phyloP scores from a whole-genome alignment of 305 asterid species.

The Salvia sclarea region DNA sequence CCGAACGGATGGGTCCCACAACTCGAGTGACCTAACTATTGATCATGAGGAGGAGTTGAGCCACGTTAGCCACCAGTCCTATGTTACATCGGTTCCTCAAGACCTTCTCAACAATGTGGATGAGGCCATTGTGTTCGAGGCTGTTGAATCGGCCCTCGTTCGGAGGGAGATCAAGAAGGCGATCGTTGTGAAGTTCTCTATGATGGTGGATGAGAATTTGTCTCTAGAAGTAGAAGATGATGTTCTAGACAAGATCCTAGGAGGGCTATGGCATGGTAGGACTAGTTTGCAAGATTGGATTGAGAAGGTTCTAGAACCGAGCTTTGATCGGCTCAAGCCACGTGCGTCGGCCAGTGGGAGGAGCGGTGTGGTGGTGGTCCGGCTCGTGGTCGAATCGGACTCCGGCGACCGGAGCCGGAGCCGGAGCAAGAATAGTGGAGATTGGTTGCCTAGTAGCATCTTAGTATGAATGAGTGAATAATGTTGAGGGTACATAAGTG shows the following conservation, averaged over 20 bases:
- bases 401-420: slow-evolving; percentile 36
- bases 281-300: slow-evolving; percentile 71
- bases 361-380: slow-evolving; percentile 36
- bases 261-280: slow-evolving; percentile 72
- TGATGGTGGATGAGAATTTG: slow-evolving; percentile 44
- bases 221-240: slow-evolving; percentile 62
- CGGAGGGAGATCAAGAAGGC: slow-evolving; percentile 75
- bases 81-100: slow-evolving; percentile 64
- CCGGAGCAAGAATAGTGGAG: slow-evolving; percentile 39
- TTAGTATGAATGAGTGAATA: slow-evolving; percentile 37
- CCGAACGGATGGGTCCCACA: slow-evolving; percentile 61
- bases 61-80: slow-evolving; percentile 42
- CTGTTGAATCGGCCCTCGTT: slow-evolving; percentile 49
- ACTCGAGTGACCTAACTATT: slow-evolving; percentile 72
- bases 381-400: slow-evolving; percentile 58
- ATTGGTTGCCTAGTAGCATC: slow-evolving; percentile 72
- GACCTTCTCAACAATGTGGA: slow-evolving; percentile 61
- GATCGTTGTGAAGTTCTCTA: slow-evolving; percentile 51
- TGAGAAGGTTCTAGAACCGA: slow-evolving; percentile 58
- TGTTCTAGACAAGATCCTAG: slow-evolving; percentile 63
- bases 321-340: slow-evolving; percentile 54
- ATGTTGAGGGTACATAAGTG: slow-evolving; percentile 17
- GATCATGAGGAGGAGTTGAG: slow-evolving; percentile 71
- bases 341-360: slow-evolving; percentile 36
- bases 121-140: slow-evolving; percentile 63